These are phyloP conservation scores for Populus davidiana DNA, from an alignment of 345 rosid genomes.

Conservation along the genomic window DNA sequence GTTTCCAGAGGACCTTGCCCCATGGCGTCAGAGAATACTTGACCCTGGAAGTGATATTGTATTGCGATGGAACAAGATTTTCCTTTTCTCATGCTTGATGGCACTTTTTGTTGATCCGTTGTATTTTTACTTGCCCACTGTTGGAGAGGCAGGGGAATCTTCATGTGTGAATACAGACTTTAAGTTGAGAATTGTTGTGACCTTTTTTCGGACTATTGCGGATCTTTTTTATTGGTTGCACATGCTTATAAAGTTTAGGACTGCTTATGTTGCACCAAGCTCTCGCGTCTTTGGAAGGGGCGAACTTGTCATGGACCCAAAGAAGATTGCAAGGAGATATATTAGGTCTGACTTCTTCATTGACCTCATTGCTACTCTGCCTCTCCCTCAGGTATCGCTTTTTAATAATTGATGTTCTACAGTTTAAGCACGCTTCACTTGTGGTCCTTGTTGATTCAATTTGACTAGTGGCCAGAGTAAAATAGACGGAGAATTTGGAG, in stretches of 20 bases:
- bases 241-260: constrained; percentile 79
- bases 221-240: constrained; percentile 84
- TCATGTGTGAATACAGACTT: constrained; percentile 67
- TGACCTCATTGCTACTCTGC: constrained; percentile 81
- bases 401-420: not conserved
- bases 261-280: constrained; percentile 80
- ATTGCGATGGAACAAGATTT: constrained; percentile 77
- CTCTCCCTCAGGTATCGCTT: constrained; percentile 79
- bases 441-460: not conserved
- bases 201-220: constrained; percentile 70
- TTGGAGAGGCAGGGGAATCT: constrained; percentile 36
- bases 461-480: not conserved
- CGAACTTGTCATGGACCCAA: constrained; percentile 89
- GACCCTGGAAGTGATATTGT: constrained; percentile 87
- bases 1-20: constrained; percentile 34
- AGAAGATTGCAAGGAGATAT: constrained; percentile 67
- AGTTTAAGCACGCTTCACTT: not conserved
- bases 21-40: constrained; percentile 69
- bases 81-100: constrained; percentile 67
- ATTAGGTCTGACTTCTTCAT: constrained; percentile 73
- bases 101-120: constrained; percentile 89
- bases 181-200: constrained; percentile 53
- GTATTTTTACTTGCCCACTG: constrained; percentile 69
- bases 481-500: not conserved
- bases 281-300: constrained; percentile 92